phyloP scores from a whole-genome alignment of 225 moss, liverwort and hornwort genomes.

The Takakia lepidozioides region DNA sequence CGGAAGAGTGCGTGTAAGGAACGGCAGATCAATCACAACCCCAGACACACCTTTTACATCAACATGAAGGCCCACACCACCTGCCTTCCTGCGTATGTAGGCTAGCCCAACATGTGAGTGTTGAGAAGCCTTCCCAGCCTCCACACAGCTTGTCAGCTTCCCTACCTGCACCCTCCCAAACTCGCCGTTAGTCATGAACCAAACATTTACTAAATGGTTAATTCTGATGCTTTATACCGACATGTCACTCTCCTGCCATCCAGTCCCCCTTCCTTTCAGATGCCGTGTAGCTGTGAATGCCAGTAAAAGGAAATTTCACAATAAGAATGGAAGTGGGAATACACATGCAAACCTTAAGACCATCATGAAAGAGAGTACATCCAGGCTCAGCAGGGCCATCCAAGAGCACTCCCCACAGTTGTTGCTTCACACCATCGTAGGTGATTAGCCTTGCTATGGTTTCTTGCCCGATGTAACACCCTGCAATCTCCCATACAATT shows the following conservation, averaged over 20 bases:
- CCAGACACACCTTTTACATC: conserved; percentile 62
- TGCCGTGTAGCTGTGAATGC: too few relatives aligned
- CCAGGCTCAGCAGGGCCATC: conserved; percentile 56
- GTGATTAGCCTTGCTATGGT: conserved; percentile 91
- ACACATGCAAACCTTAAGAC: conserved; percentile 46
- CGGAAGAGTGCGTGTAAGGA: conserved; percentile 55
- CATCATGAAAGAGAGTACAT: conserved; percentile 43
- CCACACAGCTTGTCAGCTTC: conserved; percentile 75
- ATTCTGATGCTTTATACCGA: too few relatives aligned
- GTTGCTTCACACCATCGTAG: conserved; percentile 83
- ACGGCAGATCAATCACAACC: conserved; percentile 59
- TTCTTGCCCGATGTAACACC: conserved; percentile 95
- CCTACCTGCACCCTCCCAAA: conserved; percentile 55
- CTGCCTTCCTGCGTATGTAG: conserved; percentile 73
- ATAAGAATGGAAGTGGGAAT: too few relatives aligned
- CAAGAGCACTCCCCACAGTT: conserved; percentile 75
- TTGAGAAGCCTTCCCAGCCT: conserved; percentile 46
- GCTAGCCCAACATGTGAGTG: conserved; percentile 57
- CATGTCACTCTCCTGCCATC: too few relatives aligned
- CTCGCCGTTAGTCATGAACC: not conserved
- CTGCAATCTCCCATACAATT: too few relatives aligned
- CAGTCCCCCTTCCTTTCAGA: too few relatives aligned
- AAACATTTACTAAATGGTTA: too few relatives aligned
- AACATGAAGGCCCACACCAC: conserved; percentile 63
- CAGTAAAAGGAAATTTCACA: not conserved